Evolutionary conservation across 2,329 filamentous ascomycete species (phyloP), one percentile per base, ranked within the genome.

Genomic region (Xylaria sp.): DNA sequence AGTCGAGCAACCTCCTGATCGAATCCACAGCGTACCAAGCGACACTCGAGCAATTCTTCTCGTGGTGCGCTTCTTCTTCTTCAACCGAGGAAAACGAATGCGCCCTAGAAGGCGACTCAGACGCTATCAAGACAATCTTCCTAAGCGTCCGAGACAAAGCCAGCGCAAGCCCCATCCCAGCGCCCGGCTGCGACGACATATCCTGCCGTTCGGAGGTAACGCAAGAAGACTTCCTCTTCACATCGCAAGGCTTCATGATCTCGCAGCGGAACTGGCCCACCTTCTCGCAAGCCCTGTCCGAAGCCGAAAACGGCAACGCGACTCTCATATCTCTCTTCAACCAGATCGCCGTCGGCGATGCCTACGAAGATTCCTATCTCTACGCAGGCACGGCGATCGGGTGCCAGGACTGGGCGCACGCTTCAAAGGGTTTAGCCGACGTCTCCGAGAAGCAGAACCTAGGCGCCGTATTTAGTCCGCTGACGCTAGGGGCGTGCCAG

Each of bases 381-480:
- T 71, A 69, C 49, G 67, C 72, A 12, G 72, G 72, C 19, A 69
- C 73, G 1, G 75, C 75, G 6, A 75, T 79, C 61, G 72, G 70
- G 9, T 79, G 78, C 67, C 75, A 76, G 35, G 78, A 80, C 69
- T 79, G 77, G 75, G 56, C 67, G 47, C 70, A 71, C 61, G 68
- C 58, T 9, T 64, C 71, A 1, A 57, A n/a, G 2, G 52, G 58
- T 1, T 61, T 76, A 9, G 64, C 72, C 42, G 66, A 69, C 49
- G 46, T 78, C 0, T 55, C 67, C 3, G 68, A 70, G 15, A 75
- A 76, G 54, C 66, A 70, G 38, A 64, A 63, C 0, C 69, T 78
- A 23, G 74, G 71, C 14, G 63, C 61, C 7, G 60, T 66, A n/a
- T 73, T 77, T 60, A 66, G 69, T 2, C 78, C 79, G 0, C 70